Evolutionary conservation across 164 flowering plant species (phyloP), one percentile per base, ranked within the genome.

Genomic region (Nelumbo lutea): DNA sequence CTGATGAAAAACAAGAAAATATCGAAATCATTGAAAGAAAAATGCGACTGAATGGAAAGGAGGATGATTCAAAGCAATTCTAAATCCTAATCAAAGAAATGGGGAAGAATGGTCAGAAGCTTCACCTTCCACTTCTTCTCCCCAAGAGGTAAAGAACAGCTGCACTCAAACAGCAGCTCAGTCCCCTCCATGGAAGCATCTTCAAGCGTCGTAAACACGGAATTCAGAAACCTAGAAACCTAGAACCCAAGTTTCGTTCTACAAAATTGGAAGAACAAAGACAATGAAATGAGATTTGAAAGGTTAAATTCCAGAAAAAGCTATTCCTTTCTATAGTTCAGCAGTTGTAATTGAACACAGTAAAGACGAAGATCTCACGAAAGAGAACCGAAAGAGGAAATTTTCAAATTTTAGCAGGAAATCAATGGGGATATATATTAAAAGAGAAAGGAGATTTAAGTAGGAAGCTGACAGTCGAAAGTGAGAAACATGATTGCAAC

Each of bases 81-180:
- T 57, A 64, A 38, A 45, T 13, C n/a, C 9, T 42, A 70, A 15
- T 42, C 57, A n/a, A 66, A 38, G 9, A 68, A 58, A 3, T 9
- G 15, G 59, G 5, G 47, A 5, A 52, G 43, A 50, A 42, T 9
- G 13, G 38, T 4, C 8, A 2, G 42, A 44, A 6, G 9, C 10
- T 42, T 2, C 15, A 91, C 98, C 94, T 87, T 69, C 94, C 96
- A 68, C 90, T 91, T 83, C 86, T 93, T 71, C 96, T 82, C 6
- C 99, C 99, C 10, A 96, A 83, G 66, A 96, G 83, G 73, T 93
- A 93, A 63, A 96, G 90, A 57, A 96, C 98, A 47, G 96, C 96
- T 5, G 96, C 96, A 74, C 99, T 83, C 79, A 96, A 59, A 77
- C 98, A 96, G 77, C 99, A 96, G 68, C 87, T 79, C 39, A 96